Conservation (phyloP, 1,139 yeast species). For the Lodderomyces elongisporus region DNA sequence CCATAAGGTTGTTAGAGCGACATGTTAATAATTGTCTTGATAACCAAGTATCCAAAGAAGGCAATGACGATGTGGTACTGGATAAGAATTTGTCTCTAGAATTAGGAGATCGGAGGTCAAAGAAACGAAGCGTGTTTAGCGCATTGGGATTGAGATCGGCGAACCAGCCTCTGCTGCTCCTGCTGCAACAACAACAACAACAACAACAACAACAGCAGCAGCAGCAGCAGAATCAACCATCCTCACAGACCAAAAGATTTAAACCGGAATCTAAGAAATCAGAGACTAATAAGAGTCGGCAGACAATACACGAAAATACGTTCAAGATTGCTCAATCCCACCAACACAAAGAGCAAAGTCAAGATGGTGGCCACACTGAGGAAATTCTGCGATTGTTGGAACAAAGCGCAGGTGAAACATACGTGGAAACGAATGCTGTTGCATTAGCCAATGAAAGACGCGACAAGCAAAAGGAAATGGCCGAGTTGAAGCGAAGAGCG, state of each 20-base stretch:
- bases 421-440: constrained; percentile 9
- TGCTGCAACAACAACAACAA: background rate
- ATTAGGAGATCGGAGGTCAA: constrained; percentile 6
- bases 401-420: constrained; percentile 7
- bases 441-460: constrained; percentile 3
- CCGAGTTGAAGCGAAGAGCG: constrained; percentile 40
- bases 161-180: too few species aligned
- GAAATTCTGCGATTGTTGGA: too few species aligned
- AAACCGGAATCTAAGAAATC: too few species aligned
- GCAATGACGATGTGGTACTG: constrained; percentile 3
- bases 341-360: too few species aligned
- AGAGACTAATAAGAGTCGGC: background rate
- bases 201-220: too few species aligned
- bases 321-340: too few species aligned
- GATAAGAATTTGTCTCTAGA: background rate
- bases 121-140: constrained; percentile 20
- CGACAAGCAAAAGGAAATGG: constrained; percentile 10
- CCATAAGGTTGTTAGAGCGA: constrained; percentile 25
- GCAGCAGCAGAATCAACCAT: too few species aligned
- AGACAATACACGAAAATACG: too few species aligned
- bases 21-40: constrained; percentile 41
- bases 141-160: constrained; percentile 30
- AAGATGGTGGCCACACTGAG: too few species aligned
- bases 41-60: constrained; percentile 8
- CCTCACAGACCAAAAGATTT: too few species aligned